Percentiles rank a stretch among this genome's conserved stretches.
Conservation (phyloP, 345 rosid genomes). For the Ceriops zippeliana region DNA sequence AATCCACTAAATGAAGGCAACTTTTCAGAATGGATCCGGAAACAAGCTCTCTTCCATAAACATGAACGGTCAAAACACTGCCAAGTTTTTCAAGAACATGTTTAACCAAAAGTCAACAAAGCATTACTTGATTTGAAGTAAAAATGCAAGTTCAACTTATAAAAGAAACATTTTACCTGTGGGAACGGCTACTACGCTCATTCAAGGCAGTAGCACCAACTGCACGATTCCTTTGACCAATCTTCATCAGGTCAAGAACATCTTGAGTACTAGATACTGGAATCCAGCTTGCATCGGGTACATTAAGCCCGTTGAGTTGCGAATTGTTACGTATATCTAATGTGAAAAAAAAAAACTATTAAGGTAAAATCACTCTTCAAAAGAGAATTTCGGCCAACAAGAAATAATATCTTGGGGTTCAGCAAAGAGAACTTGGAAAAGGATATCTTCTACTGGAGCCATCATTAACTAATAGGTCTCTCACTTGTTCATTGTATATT, state of each 20-base stretch:
- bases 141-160: background rate
- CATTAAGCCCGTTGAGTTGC: conserved; percentile 90
- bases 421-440: conserved; percentile 11
- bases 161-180: conserved; percentile 46
- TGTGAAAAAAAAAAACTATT: conserved; percentile 42
- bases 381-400: conserved; percentile 1
- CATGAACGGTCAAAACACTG: conserved; percentile 93
- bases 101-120: background rate
- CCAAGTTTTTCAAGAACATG: background rate
- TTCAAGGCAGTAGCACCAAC: conserved; percentile 97
- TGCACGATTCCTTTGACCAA: conserved; percentile 88
- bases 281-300: conserved; percentile 88
- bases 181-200: conserved; percentile 96
- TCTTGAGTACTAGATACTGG: conserved; percentile 82
- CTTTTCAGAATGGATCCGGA: conserved; percentile 83
- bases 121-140: background rate
- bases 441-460: conserved; percentile 97
- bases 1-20: conserved; percentile 92
- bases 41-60: conserved; percentile 74
- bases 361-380: conserved; percentile 33
- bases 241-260: conserved; percentile 88
- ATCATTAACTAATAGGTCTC: conserved; percentile 82
- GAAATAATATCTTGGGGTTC: background rate
- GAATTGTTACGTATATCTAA: conserved; percentile 93
- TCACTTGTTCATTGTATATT: conserved; percentile 96